Evolutionary conservation across 257 asterid species (phyloP), one percentile per base, ranked within the genome.

Genomic region (Solanum rostratum): DNA sequence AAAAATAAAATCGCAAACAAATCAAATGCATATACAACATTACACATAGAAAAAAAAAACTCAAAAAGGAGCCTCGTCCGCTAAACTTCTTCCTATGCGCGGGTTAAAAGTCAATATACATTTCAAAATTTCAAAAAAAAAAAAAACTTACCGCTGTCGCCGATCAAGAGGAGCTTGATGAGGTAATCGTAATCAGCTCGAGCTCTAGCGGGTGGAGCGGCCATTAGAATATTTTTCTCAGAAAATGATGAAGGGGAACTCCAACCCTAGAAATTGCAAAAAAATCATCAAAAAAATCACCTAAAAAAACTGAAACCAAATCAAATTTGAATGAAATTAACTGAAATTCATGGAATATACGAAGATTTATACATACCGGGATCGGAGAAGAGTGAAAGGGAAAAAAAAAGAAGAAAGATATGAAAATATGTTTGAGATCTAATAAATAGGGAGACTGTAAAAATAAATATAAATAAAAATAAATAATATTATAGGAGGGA

Each of bases 121-220:
- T 59, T n/a, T 57, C n/a, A n/a, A 55, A 71, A 49, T 2, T 33
- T 14, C 24, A 49, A 84, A 37, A 46, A 68, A 57, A 66, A 30
- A 15, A n/a, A 69, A 81, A 14, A 86, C 86, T 83, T n/a, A 92
- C 94, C 94, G 91, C 96, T 92, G 89, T 92, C 96, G 70, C 94
- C 94, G 90, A 92, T 92, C 92, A 92, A 85, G 43, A 92, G 96
- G 81, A 90, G 96, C 84, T 92, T 92, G 86, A 92, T 92, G 86
- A 91, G 94, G 60, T 86, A 91, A 89, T 92, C 94, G 83, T 92
- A 92, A 90, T 92, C 96, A 54, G 96, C 96, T 81, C 96, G 92
- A 87, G 94, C 96, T 89, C 95, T 87, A 84, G 93, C 92, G 86
- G 96, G 94, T 84, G 93, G 88, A 84, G 92, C 94, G 71, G 94